Evolutionary conservation across 164 flowering plant genomes (phyloP), one percentile per base, ranked within the genome.

Genomic region (Annona squamosa): DNA sequence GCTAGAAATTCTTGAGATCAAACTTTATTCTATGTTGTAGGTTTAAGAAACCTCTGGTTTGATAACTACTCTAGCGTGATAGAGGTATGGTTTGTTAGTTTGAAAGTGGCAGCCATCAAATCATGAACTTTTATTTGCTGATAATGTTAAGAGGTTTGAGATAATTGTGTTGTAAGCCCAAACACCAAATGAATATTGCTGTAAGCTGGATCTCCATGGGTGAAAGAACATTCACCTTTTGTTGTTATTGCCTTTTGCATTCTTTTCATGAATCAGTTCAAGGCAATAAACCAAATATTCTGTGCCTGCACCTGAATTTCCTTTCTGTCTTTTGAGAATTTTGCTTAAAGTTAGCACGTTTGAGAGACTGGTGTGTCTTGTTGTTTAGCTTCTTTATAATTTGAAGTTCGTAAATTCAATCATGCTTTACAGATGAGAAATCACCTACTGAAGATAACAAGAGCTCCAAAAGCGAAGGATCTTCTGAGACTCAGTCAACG

Each of bases 371-470:
- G 37, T 52, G 13, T 4, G 42, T 64, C 42, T 12, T 64, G 67
- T 19, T 64, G 67, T 64, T 41, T 41, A 64, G 43, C 37, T 64
- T 2, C 12, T 4, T 41, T 5, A 13, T 37, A n/a, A 37, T 43
- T 66, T 70, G 19, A 56, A 46, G 19, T 72, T 78, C 63, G 61
- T 19, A 48, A 45, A 17, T 4, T 71, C 18, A 10, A 42, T 65
- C 59, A 57, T 47, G 42, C 67, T 59, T 73, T 68, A 12, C 78
- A 85, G 85, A 81, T 70, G 84, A 78, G 70, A 82, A 82, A 72
- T 46, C 78, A 41, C 70, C 59, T 67, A 72, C 79, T 63, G 65
- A 79, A 48, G 87, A 79, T 73, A 77, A 61, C 74, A 74, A 80
- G 69, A 65, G 9, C 46, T 63, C 82, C 47, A 74, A 81, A 67